Evolutionary conservation across 805 yeast species (phyloP).

Genomic region (Cyberlindnera mycetangii): DNA sequence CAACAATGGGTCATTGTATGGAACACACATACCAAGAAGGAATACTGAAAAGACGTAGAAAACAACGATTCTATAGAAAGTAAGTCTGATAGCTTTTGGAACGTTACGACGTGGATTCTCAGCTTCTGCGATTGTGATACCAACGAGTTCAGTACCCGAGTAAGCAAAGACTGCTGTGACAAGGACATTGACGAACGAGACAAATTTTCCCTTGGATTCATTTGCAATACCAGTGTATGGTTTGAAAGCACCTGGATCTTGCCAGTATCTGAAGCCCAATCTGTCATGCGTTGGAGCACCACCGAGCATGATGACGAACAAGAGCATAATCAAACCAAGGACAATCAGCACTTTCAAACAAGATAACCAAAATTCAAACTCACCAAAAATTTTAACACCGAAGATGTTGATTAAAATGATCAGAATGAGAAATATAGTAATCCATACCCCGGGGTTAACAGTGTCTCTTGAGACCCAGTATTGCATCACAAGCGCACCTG

Average conservation of each 20-base stretch:
- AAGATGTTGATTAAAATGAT: conserved; percentile 48
- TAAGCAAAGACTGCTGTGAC: conserved; percentile 69
- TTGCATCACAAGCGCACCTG: conserved; percentile 48
- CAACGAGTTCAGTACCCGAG: conserved; percentile 67
- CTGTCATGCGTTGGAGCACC: conserved; percentile 77
- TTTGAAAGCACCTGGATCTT: conserved; percentile 62
- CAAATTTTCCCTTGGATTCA: conserved; percentile 53
- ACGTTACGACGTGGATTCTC: conserved; percentile 64
- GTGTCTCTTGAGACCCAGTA: conserved; percentile 44
- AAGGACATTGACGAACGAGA: conserved; percentile 58
- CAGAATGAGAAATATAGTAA: conserved; percentile 38
- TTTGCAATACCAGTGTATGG: conserved; percentile 40
- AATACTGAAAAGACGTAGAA: conserved; percentile 63
- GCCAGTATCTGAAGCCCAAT: conserved; percentile 70
- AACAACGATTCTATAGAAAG: conserved; percentile 64
- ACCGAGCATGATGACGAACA: conserved; percentile 67
- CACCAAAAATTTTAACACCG: conserved; percentile 56
- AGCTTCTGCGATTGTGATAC: conserved; percentile 73
- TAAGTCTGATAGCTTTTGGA: conserved; percentile 68
- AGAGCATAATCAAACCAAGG: conserved; percentile 34
- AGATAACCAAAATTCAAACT: conserved; percentile 51
- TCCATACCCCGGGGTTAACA: conserved; percentile 60
- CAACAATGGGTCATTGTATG: conserved; percentile 51
- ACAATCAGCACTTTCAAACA: conserved; percentile 51
- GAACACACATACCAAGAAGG: conserved; percentile 66